Evolutionary conservation across 345 rosid species (phyloP).

Genomic region (Gossypium bickii): DNA sequence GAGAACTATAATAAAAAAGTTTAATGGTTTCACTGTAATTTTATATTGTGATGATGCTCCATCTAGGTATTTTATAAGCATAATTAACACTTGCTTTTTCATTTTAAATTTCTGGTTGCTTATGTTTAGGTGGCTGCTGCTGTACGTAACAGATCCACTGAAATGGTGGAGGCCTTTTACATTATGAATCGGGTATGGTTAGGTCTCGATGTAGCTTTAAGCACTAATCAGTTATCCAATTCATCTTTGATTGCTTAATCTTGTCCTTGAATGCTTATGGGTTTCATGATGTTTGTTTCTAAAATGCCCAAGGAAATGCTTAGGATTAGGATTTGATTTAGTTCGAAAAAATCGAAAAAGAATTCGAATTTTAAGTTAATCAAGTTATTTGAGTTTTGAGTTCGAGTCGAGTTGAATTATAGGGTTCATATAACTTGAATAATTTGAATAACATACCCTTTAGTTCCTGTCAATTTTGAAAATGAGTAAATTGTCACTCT

Average conservation of each 20-base stretch:
- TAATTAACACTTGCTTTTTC: background rate
- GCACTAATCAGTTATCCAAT: background rate
- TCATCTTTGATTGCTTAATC: background rate
- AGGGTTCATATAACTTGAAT: no score
- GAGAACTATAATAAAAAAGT: background rate
- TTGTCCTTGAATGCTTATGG: background rate
- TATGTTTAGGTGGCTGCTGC: conserved; percentile 57
- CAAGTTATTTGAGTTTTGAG: no score
- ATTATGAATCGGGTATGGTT: conserved; percentile 65
- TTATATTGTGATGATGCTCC: background rate
- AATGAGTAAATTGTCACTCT: no score
- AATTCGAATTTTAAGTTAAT: no score
- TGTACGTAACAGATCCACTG: conserved; percentile 64
- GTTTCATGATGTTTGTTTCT: background rate
- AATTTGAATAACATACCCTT: no score
- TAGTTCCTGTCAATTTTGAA: accelerated
- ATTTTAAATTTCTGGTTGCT: background rate
- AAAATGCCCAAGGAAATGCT: background rate
- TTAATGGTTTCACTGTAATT: background rate
- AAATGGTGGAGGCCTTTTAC: conserved; percentile 92
- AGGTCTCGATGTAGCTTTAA: conserved; percentile 2
- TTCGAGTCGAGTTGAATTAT: no score
- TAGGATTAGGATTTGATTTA: no score
- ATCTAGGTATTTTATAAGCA: background rate
- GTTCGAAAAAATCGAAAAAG: no score